These are phyloP conservation scores for Amniculicola lignicola DNA, from an alignment of 495 filamentous ascomycete genomes.

Conservation along the genomic window DNA sequence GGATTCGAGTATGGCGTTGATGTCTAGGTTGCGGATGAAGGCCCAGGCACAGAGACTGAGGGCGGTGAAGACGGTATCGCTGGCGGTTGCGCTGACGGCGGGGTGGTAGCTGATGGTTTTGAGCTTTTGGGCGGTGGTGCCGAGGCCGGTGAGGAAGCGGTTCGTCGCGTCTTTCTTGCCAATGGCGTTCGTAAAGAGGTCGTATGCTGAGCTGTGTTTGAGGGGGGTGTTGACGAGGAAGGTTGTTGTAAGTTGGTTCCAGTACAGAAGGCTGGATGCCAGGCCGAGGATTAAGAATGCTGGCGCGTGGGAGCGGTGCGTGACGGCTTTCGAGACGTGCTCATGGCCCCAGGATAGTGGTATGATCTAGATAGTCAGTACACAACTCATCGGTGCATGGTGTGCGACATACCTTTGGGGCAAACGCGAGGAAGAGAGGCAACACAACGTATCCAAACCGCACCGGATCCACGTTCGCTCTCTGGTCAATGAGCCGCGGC, in stretches of 20 bases:
- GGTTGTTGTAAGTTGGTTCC: slow-evolving; percentile 20
- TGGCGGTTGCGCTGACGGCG: slow-evolving; percentile 47
- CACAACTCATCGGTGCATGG: too few relatives aligned
- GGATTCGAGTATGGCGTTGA: slow-evolving; percentile 41
- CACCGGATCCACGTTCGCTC: slow-evolving; percentile 40
- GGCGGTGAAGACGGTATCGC: slow-evolving; percentile 51
- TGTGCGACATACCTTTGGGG: slow-evolving; percentile 35
- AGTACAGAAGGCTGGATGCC: slow-evolving; percentile 10
- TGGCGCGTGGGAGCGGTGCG: slow-evolving; percentile 42
- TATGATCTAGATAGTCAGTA: slow-evolving; percentile 34
- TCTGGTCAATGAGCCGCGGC: slow-evolving; percentile 48
- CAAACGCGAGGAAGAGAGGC: slow-evolving; percentile 40
- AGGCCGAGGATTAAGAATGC: slow-evolving; percentile 41
- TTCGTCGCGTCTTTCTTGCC: slow-evolving; percentile 19
- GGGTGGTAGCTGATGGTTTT: slow-evolving; percentile 49
- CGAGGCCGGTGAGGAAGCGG: slow-evolving; percentile 7
- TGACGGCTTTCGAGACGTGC: slow-evolving; percentile 41
- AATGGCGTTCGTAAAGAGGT: slow-evolving; percentile 46
- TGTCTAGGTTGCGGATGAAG: slow-evolving; percentile 49
- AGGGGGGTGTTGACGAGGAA: slow-evolving; percentile 46
- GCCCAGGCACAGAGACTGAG: slow-evolving; percentile 54
- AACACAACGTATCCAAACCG: slow-evolving; percentile 44
- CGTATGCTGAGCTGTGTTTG: slow-evolving; percentile 38
- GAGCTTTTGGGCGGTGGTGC: slow-evolving; percentile 33
- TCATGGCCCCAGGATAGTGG: slow-evolving; percentile 45